Evolutionary conservation across 768 basidiomycete species (phyloP).

Genomic region (Baorangia bicolor): DNA sequence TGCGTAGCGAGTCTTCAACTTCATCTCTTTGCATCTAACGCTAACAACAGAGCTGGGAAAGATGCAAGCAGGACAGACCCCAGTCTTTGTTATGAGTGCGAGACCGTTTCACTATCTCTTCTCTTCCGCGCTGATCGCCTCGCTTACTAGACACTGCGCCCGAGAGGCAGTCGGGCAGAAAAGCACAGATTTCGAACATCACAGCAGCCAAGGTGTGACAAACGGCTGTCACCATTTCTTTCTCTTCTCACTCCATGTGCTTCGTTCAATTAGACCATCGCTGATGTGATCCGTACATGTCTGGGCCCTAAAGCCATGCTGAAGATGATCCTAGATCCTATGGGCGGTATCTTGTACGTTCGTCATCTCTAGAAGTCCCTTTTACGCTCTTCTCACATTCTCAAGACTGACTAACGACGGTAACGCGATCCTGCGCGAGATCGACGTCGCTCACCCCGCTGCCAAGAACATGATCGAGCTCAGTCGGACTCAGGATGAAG

Average conservation of each 20-base stretch:
- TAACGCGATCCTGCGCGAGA: constrained; percentile 98
- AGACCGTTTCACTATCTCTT: neutral
- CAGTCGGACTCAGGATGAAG: constrained; percentile 96
- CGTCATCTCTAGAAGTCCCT: neutral
- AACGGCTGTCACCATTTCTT: fast-evolving
- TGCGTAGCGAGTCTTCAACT: neutral
- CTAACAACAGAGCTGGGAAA: neutral
- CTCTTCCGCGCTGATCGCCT: neutral
- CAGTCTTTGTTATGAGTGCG: constrained; percentile 83
- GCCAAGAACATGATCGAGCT: constrained; percentile 99
- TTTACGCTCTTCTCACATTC: neutral
- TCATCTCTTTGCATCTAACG: constrained; percentile 6
- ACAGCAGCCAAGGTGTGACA: constrained; percentile 85
- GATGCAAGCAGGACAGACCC: constrained; percentile 55
- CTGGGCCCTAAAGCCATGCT: constrained; percentile 97
- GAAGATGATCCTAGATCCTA: constrained; percentile 99
- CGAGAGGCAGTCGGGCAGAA: constrained; percentile 90
- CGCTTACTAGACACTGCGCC: constrained; percentile 76
- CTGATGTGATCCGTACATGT: constrained; percentile 97
- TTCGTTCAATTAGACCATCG: constrained; percentile 67
- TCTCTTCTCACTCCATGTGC: neutral
- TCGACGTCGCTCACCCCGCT: constrained; percentile 97
- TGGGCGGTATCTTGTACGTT: constrained; percentile 95
- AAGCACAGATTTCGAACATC: constrained; percentile 96
- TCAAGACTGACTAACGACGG: constrained; percentile 93